Conservation (phyloP, 2,329 filamentous ascomycete genomes). For the Aspergillus ochraceus region DNA sequence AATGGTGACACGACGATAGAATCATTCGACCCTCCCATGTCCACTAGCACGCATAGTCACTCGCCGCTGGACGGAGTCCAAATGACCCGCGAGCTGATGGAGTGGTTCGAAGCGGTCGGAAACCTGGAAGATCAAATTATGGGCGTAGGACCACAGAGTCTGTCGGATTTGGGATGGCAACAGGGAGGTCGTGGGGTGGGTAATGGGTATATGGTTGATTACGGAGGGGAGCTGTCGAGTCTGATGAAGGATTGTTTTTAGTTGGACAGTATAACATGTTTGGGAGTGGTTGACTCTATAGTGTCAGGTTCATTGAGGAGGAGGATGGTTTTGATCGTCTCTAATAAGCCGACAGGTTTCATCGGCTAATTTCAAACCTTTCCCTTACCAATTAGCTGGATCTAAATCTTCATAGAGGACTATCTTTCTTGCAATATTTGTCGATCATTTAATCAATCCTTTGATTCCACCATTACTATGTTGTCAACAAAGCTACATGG, state of each 20-base stretch:
- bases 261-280: not conserved
- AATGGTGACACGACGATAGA: not conserved
- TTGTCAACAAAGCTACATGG: too few species aligned
- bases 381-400: too few species aligned
- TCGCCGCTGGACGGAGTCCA: constrained; percentile 53
- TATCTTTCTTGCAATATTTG: too few species aligned
- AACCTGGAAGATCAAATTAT: constrained; percentile 48
- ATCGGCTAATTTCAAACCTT: too few species aligned
- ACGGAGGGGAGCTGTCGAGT: constrained; percentile 58
- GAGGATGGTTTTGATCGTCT: too few species aligned
- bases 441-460: too few species aligned
- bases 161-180: constrained; percentile 21
- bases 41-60: constrained; percentile 51
- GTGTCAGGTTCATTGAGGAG: too few species aligned
- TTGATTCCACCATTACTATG: too few species aligned
- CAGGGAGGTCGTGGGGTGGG: constrained; percentile 3
- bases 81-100: constrained; percentile 59
- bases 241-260: constrained; percentile 54
- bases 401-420: too few species aligned
- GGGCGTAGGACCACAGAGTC: constrained; percentile 27
- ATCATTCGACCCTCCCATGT: not conserved
- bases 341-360: too few species aligned
- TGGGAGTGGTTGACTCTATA: too few species aligned
- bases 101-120: constrained; percentile 62
- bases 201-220: constrained; percentile 47